Evolutionary conservation across 306 rosid genomes (phyloP), one percentile per base, ranked within the genome.

Genomic region (Lathyrus aphaca): DNA sequence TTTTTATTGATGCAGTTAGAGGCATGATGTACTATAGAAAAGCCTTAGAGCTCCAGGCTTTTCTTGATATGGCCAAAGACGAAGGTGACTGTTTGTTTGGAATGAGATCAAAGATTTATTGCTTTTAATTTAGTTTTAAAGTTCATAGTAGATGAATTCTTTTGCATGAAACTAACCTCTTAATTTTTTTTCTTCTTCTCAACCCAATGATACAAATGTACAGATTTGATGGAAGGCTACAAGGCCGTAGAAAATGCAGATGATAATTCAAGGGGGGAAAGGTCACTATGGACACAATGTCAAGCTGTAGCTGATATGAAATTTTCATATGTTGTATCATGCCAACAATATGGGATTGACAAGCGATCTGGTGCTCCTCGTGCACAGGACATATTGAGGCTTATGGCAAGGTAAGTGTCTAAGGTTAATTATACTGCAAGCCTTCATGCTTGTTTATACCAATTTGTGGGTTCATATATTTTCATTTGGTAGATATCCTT

Each of bases 41-140:
- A 85, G 98, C 98, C 65, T 88, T 94, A 85, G 98, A 90, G 87
- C 98, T 94, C 68, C 97, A 94, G 75, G 87, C 97, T 83, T 90
- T 94, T 74, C 98, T 94, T 45, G 98, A 94, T 77, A 94, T 91
- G 91, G 98, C 98, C 54, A 75, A 86, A 85, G 89, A 90, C 82
- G 91, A 87, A 55, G 98, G 98, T 94, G 77, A 59, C 6, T 18
- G 8, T 38, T 50, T 27, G 23, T 48, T 54, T 53, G 70, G 39
- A 35, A 48, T 39, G 49, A 50, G 43, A 50, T 66, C 64, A 25
- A 40, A 51, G 10, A 27, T 38, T 51, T 42, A 39, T 23, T 66
- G 45, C 66, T 27, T 62, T 13, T 23, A 12, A 29, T 64, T 76
- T 54, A 27, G 59, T 63, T 53, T 44, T 70, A 48, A 44, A 23